These are phyloP conservation scores for Tinospora cordifolia DNA, from an alignment of 164 flowering plant species.

Conservation along the genomic window DNA sequence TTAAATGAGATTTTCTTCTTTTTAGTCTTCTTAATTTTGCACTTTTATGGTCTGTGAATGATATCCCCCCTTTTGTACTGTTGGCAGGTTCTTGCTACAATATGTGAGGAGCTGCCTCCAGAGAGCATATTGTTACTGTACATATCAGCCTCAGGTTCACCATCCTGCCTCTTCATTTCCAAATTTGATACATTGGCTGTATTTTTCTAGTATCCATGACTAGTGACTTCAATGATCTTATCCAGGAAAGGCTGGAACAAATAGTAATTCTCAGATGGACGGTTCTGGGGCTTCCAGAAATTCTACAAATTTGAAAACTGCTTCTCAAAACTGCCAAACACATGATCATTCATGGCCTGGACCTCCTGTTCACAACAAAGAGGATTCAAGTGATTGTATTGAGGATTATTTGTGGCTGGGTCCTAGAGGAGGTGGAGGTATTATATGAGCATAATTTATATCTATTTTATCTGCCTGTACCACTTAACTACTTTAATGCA, in stretches of 20 bases:
- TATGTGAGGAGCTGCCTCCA: conserved; percentile 81
- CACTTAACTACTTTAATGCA: no score
- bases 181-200: not conserved
- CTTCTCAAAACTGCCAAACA: conserved; percentile 28
- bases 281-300: conserved; percentile 45
- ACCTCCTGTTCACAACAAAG: conserved; percentile 27
- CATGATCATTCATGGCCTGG: conserved; percentile 23
- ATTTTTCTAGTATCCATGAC: not conserved
- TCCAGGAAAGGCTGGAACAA: conserved; percentile 52
- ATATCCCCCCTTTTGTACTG: conserved; percentile 1
- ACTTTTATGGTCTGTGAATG: not conserved
- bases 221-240: conserved; percentile 4
- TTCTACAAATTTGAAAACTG: conserved; percentile 33
- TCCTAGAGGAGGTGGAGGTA: conserved; percentile 71
- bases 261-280: conserved; percentile 33
- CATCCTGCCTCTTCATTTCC: conserved; percentile 9
- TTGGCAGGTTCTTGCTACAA: conserved; percentile 75
- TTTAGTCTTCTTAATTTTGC: not conserved
- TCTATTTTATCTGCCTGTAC: no score
- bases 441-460: not conserved
- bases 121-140: conserved; percentile 73
- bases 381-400: conserved; percentile 29
- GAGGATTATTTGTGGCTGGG: conserved; percentile 56
- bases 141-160: conserved; percentile 76
- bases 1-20: not conserved